phyloP scores from a whole-genome alignment of 106 monocot species.

The Allium fistulosum region DNA sequence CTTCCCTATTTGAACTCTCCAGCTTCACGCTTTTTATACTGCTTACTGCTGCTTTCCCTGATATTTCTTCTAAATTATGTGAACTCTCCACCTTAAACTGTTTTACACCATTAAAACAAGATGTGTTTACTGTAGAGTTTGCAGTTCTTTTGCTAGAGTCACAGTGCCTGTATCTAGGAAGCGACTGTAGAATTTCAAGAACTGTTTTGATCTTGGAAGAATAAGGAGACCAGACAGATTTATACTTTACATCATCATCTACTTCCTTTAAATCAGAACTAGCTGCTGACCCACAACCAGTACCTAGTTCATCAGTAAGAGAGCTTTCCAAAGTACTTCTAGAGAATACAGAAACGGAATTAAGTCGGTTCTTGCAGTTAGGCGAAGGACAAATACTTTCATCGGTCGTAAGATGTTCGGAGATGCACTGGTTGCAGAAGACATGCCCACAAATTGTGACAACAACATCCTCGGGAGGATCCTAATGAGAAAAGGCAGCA shows the following conservation, averaged over 20 bases:
- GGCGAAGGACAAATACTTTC: conserved; percentile 50
- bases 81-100: not conserved
- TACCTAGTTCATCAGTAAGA: conserved; percentile 22
- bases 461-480: conserved; percentile 94
- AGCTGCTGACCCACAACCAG: conserved; percentile 4
- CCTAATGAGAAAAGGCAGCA: conserved; percentile 22
- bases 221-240: conserved; percentile 7
- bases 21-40: conserved; percentile 7
- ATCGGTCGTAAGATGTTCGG: conserved; percentile 68
- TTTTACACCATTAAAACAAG: not conserved
- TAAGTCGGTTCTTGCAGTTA: conserved; percentile 55
- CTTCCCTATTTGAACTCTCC: conserved; percentile 6
- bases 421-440: conserved; percentile 92
- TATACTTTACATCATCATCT: not conserved
- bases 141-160: conserved; percentile 10
- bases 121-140: conserved; percentile 11
- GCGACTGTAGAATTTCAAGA: conserved; percentile 63
- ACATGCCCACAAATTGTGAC: conserved; percentile 89
- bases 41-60: not conserved
- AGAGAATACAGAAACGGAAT: conserved; percentile 55
- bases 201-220: conserved; percentile 85
- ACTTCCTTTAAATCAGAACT: not conserved
- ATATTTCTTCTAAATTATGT: too few relatives aligned
- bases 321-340: conserved; percentile 44
- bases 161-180: conserved; percentile 25